Base-by-base conservation (phyloP, 352 stramenopile species). In the Plasmopara muralis region DNA sequence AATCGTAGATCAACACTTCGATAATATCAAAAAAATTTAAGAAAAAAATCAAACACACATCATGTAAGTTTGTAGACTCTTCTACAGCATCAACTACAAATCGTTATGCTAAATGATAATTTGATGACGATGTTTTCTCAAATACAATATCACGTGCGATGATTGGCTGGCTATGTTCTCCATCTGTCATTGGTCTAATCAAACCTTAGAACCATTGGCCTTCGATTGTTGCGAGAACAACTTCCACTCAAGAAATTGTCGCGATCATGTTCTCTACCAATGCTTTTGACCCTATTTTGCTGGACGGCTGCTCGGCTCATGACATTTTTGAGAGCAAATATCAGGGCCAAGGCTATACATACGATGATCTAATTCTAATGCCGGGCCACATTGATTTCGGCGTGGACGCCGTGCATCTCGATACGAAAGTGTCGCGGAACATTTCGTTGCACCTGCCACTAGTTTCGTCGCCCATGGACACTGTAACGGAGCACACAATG, bases 401-500 rank as follows among this genome's bases (percentile, higher is more conserved):
- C 3, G 87, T 90, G 61, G 83, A 85, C 45, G 77, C 83, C 43
- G 84, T 95, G 53, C 80, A 97, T 50, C 87, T 99, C 50, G 93
- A 96, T 35, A 98, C 95, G 16, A 92, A 93, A 56, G 81, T 95
- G 42, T 83, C 92, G 43, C 81, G 74, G 57, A 97, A 98, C 66
- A 99, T 99, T 57, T 89, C 72, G 42, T 70, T 99, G 55, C 95
- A 96, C 9, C 56, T 96, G 46, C 96, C 97, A 20, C 91, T 99
- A 29, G 92, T 99, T 28, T 98, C 85, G 14, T 99, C 95, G 50
- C 97, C 97, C 20, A 99, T 99, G 97, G 97, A 99, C 80, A 99
- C 97, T 43, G 97, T 99, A 14, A 99, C 97, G 46, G 97, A 99
- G 77, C 83, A 97, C 66, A 84, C 95, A 43, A 99, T 99, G 97